phyloP scores from a whole-genome alignment of 225 moss, liverwort and hornwort species.

The Ulota crispa region DNA sequence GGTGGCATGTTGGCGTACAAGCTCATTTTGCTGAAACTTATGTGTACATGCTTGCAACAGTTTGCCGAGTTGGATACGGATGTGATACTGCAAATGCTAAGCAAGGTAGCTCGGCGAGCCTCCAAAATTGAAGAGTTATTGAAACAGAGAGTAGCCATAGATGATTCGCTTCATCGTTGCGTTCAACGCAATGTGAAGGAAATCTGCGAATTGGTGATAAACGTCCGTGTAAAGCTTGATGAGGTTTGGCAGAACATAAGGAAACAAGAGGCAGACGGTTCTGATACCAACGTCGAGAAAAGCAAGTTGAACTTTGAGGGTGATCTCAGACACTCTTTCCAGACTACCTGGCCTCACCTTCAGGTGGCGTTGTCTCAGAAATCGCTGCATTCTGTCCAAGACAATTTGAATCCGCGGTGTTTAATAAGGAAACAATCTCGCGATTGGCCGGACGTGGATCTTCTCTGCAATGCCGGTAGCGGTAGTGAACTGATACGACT shows the following conservation, averaged over 20 bases:
- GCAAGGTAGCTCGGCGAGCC: constrained; percentile 31
- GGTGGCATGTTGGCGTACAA: constrained; percentile 23
- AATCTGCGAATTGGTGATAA: neutral
- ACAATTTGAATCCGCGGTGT: neutral
- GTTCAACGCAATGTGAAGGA: neutral
- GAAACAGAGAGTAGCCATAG: neutral
- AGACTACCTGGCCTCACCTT: constrained; percentile 3
- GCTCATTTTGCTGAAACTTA: constrained; percentile 17
- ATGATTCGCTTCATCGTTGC: neutral
- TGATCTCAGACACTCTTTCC: constrained; percentile 5
- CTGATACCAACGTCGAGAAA: neutral
- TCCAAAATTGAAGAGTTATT: constrained; percentile 14
- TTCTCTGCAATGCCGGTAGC: neutral
- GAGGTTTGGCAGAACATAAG: constrained; percentile 14
- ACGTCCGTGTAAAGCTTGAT: constrained; percentile 2
- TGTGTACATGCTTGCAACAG: neutral
- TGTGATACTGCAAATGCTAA: constrained; percentile 26
- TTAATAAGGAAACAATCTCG: neutral
- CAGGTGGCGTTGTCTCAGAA: neutral
- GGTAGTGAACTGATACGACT: neutral
- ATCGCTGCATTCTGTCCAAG: neutral
- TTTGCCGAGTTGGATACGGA: constrained; percentile 15
- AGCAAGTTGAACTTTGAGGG: neutral
- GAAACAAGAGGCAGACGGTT: neutral
- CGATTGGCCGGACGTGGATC: neutral